Evolutionary conservation across 495 filamentous ascomycete species (phyloP).

Genomic region (Diplogelasinospora grovesii): DNA sequence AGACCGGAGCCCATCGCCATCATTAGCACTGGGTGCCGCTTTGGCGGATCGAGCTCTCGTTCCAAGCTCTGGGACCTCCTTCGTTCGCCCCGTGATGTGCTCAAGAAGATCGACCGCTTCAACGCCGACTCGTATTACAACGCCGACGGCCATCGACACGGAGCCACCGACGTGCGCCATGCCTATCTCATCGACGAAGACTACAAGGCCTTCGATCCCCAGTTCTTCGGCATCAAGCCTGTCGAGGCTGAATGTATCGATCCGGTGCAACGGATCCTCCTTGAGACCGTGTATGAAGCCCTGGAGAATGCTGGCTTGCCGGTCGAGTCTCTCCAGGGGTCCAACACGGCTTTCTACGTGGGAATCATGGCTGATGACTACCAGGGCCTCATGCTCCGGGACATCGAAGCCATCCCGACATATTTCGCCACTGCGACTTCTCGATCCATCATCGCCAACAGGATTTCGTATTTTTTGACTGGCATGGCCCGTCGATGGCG

Average conservation of each 20-base stretch:
- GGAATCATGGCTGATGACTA: constrained; percentile 64
- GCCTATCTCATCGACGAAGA: constrained; percentile 35
- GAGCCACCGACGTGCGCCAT: constrained; percentile 14
- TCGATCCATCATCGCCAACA: constrained; percentile 35
- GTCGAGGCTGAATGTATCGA: constrained; percentile 54
- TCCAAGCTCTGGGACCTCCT: constrained; percentile 17
- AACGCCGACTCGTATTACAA: constrained; percentile 30
- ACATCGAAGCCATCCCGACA: constrained; percentile 4
- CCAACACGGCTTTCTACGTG: constrained; percentile 44
- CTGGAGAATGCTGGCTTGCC: constrained; percentile 65
- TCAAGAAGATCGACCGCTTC: constrained; percentile 12
- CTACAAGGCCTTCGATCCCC: constrained; percentile 37
- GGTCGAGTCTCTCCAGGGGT: constrained; percentile 5
- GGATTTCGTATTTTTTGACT: constrained; percentile 45
- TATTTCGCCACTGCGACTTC: constrained; percentile 24
- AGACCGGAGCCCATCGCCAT: constrained; percentile 26
- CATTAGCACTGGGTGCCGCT: constrained; percentile 16
- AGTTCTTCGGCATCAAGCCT: constrained; percentile 52
- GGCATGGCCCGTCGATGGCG: constrained; percentile 29
- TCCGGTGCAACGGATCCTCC: constrained; percentile 67
- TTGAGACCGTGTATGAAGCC: constrained; percentile 73
- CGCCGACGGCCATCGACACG: constrained; percentile 42
- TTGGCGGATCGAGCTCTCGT: constrained; percentile 10
- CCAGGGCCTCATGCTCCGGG: constrained; percentile 38
- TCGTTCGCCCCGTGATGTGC: constrained; percentile 5